Percentiles rank a stretch among this genome's conserved stretches.
These are phyloP conservation scores for Didymella lethalis DNA, from an alignment of 2,329 filamentous ascomycete species.

Conservation along the genomic window DNA sequence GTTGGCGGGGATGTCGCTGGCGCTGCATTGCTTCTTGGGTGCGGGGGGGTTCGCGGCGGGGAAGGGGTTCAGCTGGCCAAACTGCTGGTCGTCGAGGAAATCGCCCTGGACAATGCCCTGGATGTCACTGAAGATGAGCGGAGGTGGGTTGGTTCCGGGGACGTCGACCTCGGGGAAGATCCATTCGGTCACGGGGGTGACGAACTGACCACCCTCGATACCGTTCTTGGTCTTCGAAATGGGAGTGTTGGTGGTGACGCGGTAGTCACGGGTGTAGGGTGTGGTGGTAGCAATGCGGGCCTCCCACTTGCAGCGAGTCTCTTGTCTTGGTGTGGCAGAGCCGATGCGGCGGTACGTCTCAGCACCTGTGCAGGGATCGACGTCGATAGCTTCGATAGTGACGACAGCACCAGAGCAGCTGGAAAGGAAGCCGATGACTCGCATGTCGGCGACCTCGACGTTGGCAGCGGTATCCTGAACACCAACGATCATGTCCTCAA, in stretches of 20 bases:
- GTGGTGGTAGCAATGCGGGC: slow-evolving; percentile 40
- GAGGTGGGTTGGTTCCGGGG: slow-evolving; percentile 49
- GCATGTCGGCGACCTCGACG: slow-evolving; percentile 49
- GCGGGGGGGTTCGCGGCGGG: slow-evolving; percentile 42
- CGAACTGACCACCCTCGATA: slow-evolving; percentile 54
- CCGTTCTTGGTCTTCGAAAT: slow-evolving; percentile 50
- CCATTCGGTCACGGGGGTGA: slow-evolving; percentile 55
- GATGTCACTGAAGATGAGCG: slow-evolving; percentile 46
- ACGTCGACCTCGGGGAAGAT: slow-evolving; percentile 54
- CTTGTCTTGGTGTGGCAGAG: slow-evolving; percentile 41
- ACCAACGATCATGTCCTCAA: slow-evolving; percentile 55
- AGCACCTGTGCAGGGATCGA: slow-evolving; percentile 55
- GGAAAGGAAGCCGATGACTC: slow-evolving; percentile 51
- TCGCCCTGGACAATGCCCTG: slow-evolving; percentile 45
- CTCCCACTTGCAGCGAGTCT: slow-evolving; percentile 53
- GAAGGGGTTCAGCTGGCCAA: slow-evolving; percentile 52
- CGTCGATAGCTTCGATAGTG: slow-evolving; percentile 52
- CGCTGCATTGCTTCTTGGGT: slow-evolving; percentile 36
- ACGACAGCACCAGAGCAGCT: slow-evolving; percentile 46
- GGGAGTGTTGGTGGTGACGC: slow-evolving; percentile 47
- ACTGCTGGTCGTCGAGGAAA: slow-evolving; percentile 43
- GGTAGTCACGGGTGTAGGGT: slow-evolving; percentile 54
- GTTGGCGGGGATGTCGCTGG: slow-evolving; percentile 27
- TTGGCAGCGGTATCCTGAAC: slow-evolving; percentile 47
- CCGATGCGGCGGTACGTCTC: slow-evolving; percentile 49